These are phyloP conservation scores for Cladosporium sp. DNA, from an alignment of 2,329 filamentous ascomycete genomes.

Conservation along the genomic window DNA sequence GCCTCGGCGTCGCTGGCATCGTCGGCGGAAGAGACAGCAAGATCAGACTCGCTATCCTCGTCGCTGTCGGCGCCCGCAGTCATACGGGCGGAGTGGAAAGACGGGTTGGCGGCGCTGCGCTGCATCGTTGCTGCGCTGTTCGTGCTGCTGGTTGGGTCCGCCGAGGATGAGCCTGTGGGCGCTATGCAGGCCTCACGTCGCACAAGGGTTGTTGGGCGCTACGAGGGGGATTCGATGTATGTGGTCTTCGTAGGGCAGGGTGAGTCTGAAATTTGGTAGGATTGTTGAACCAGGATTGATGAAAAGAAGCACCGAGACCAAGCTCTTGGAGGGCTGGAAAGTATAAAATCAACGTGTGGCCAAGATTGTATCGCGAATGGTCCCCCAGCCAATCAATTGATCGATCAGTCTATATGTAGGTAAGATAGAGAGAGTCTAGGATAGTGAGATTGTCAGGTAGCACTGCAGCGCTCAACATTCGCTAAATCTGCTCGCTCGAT, in stretches of 20 bases:
- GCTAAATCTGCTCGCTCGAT: not conserved
- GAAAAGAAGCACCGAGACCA: not conserved
- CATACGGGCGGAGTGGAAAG: conserved; percentile 28
- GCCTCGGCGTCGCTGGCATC: conserved; percentile 24
- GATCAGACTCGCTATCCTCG: conserved; percentile 24
- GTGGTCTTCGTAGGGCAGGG: not conserved
- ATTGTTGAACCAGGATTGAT: not conserved
- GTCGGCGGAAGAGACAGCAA: conserved; percentile 23
- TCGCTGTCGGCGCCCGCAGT: conserved; percentile 29
- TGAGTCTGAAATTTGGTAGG: not conserved
- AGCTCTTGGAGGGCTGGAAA: not conserved
- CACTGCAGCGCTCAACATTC: not conserved
- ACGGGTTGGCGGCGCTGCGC: conserved; percentile 31
- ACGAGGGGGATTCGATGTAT: not conserved
- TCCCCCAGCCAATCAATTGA: not conserved
- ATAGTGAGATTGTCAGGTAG: not conserved
- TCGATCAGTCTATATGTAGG: not conserved
- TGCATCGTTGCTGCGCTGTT: conserved; percentile 29
- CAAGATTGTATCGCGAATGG: not conserved
- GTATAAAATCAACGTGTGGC: not conserved
- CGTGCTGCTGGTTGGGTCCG: conserved; percentile 1
- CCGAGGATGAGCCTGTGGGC: not conserved
- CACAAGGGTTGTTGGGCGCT: not conserved
- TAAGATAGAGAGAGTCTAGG: not conserved
- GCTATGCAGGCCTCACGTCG: conserved; percentile 1